phyloP scores from a whole-genome alignment of 2,329 filamentous ascomycete species.

The Paecilomyces dactylethromorphus region DNA sequence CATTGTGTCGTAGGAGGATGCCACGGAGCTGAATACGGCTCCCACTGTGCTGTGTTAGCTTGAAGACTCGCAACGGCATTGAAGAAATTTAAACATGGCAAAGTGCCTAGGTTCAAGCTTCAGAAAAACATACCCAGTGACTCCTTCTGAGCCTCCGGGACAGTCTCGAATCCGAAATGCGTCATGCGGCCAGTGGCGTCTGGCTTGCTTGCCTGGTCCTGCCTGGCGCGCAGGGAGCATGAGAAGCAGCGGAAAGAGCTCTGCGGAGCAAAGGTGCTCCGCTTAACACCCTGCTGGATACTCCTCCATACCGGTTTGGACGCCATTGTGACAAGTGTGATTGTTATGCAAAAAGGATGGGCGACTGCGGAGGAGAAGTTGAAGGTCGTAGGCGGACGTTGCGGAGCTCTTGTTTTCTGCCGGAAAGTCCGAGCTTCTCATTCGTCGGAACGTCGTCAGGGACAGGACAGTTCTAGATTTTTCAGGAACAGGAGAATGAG shows the following conservation, averaged over 20 bases:
- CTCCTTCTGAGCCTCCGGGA: conserved; percentile 74
- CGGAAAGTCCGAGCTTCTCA: not conserved
- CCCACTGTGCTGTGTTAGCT: conserved; percentile 51
- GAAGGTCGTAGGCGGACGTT: not conserved
- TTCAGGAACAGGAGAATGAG: not conserved
- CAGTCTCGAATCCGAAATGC: conserved; percentile 85
- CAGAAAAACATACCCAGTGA: conserved; percentile 45
- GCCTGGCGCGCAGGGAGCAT: conserved; percentile 35
- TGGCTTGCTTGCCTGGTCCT: conserved; percentile 31
- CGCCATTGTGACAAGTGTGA: conserved; percentile 18
- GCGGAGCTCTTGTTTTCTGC: not conserved
- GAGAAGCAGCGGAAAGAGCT: conserved; percentile 46
- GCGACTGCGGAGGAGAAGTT: not conserved
- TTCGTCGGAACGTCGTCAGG: not conserved
- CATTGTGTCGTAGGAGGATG: conserved; percentile 93
- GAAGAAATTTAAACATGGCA: not conserved
- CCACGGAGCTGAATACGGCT: conserved; percentile 89
- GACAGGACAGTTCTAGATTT: not conserved
- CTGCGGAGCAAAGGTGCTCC: conserved; percentile 16
- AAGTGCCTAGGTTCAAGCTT: not conserved
- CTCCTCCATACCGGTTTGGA: conserved; percentile 30
- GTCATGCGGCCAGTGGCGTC: conserved; percentile 56
- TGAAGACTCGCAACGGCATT: not conserved
- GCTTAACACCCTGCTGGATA: conserved; percentile 27
- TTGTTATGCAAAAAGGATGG: not conserved